These are phyloP conservation scores for Tulasnella sp. DNA, from an alignment of 768 basidiomycete genomes.

Conservation along the genomic window DNA sequence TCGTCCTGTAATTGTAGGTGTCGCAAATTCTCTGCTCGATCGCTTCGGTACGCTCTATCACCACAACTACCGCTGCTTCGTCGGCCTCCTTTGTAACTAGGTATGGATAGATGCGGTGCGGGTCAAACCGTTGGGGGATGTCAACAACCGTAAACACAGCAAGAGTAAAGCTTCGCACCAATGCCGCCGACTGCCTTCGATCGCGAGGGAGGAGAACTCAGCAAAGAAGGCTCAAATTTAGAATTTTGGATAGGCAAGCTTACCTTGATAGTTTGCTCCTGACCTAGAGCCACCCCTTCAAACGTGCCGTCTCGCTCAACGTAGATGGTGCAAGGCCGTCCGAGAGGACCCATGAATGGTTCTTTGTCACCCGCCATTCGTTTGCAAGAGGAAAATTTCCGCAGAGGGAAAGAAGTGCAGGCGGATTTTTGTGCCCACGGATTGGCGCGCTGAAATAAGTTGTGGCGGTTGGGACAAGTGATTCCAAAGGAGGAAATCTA, in stretches of 20 bases:
- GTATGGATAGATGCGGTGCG: background rate
- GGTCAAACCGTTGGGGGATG: background rate
- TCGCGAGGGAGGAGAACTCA: background rate
- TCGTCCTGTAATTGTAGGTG: background rate
- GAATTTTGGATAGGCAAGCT: background rate
- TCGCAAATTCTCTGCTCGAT: background rate
- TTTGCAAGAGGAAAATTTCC: background rate
- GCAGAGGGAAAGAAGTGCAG: background rate
- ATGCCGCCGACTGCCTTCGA: background rate
- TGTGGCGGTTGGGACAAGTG: background rate
- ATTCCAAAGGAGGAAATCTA: background rate
- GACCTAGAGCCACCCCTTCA: background rate
- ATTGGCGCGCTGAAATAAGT: background rate
- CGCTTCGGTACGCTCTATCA: background rate
- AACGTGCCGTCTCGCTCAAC: background rate
- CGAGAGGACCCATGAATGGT: background rate
- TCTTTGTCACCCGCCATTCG: background rate
- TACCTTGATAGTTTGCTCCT: background rate
- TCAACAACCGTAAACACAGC: background rate
- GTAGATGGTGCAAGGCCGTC: background rate
- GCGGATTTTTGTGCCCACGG: background rate
- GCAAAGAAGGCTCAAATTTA: background rate
- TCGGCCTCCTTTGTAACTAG: background rate
- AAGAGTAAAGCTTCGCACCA: background rate
- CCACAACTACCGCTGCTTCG: background rate